Evolutionary conservation across 2,329 filamentous ascomycete genomes (phyloP).

Genomic region (Leptodontidium sp.): DNA sequence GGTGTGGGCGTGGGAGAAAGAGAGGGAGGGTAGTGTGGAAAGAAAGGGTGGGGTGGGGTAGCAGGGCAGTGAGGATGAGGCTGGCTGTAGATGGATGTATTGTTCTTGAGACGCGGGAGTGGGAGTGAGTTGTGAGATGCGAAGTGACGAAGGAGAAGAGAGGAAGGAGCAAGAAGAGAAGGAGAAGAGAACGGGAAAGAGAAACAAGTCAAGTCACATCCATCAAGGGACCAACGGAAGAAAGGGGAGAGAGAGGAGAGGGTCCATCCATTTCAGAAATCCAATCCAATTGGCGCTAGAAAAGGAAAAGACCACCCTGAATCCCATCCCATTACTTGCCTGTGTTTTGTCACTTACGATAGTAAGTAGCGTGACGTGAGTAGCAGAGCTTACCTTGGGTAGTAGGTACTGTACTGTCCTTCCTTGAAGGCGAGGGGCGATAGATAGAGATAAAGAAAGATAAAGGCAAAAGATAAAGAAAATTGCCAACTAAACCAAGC

Average conservation of each 20-base stretch:
- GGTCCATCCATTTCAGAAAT: too few species aligned
- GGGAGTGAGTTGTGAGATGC: background rate
- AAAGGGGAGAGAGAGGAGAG: background rate
- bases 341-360: background rate
- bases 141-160: background rate
- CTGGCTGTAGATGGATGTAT: background rate
- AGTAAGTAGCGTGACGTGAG: background rate
- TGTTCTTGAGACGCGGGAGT: background rate
- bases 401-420: background rate
- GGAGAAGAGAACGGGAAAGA: background rate
- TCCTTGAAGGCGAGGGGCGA: background rate
- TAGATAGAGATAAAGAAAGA: conserved; percentile 8
- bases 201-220: background rate
- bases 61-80: conserved; percentile 3
- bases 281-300: background rate
- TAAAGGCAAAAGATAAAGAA: background rate
- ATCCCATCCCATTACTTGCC: background rate
- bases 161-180: background rate
- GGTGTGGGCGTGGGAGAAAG: background rate
- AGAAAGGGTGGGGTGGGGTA: background rate
- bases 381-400: background rate
- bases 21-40: background rate
- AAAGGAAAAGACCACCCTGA: background rate
- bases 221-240: background rate
- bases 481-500: background rate